Base-by-base conservation (phyloP, 768 basidiomycete species). In the Leucocoprinus birnbaumii region DNA sequence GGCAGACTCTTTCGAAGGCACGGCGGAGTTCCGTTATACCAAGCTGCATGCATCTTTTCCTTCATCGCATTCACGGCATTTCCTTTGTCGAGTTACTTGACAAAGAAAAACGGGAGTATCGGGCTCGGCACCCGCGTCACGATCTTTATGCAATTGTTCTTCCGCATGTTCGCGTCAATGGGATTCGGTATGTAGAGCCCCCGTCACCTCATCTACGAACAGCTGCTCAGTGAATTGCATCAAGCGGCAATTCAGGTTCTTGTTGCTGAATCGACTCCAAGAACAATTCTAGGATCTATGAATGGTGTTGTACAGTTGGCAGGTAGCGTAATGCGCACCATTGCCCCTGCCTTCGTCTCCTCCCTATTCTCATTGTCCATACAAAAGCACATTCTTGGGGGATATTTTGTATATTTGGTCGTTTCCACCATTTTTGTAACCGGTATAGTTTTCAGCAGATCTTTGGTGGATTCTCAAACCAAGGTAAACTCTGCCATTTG, bases 261-360 rank as follows among this genome's bases (percentile, higher is more conserved):
- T 63, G 74, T 68, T 56, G 80, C 65, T 66, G 78, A 61, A 71
- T 77, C 59, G 65, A 73, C 63, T 60, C 65, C 62, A 21, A 66
- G 70, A 1, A 64, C 69, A 0, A 65, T 78, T 8, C 68, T 87
- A 10, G 83, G 80, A 1, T 73, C 80, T 3, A 73, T 74, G 11
- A 84, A 82, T 57, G 82, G 83, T 2, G 58, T 84, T 35, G 82
- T 74, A 3, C 84, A 87, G 64, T 79, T 80, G 63, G 63, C 76
- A 5, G 71, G 73, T 2, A 80, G 78, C 0, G 66, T 73, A 3
- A 70, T 77, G 59, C 73, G 84, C 34, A 71, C 81, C 0, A 61
- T 85, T 7, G 80, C 80, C 1, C 85, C 84, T 0, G 72, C 80
- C 10, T 59, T 77, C n/a, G 75, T 83, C 4, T 77, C 81, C 2